Evolutionary conservation across 345 rosid species (phyloP).

Genomic region (Hibiscus mutabilis): DNA sequence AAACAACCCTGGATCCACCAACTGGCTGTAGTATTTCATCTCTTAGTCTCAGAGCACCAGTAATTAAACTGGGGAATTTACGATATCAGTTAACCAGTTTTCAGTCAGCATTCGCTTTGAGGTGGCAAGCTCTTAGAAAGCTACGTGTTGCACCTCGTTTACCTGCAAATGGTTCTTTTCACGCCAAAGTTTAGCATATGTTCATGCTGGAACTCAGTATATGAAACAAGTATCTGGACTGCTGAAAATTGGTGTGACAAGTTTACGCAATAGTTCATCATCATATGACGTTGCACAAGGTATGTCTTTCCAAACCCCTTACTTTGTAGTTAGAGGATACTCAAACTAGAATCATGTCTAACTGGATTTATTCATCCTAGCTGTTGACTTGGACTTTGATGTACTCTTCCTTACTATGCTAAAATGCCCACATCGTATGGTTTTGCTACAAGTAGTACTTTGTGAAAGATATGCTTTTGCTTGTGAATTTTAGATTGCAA

Average conservation of each 20-base stretch:
- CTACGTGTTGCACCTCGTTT: constrained; percentile 46
- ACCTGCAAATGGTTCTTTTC: constrained; percentile 70
- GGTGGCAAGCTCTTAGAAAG: constrained; percentile 71
- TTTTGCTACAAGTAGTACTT: not conserved
- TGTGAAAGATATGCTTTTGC: not conserved
- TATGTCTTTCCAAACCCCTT: constrained; percentile 20
- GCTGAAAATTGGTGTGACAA: constrained; percentile 81
- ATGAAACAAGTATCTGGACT: constrained; percentile 93
- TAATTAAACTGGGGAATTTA: constrained; percentile 48
- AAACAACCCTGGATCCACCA: constrained; percentile 65
- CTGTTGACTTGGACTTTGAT: not conserved
- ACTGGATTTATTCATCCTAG: not conserved
- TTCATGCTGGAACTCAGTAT: constrained; percentile 88
- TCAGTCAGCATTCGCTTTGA: constrained; percentile 47
- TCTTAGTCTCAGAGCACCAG: constrained; percentile 46
- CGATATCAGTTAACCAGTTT: constrained; percentile 55
- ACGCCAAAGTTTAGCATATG: constrained; percentile 85
- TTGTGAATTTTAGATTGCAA: not conserved
- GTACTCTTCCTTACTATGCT: not conserved
- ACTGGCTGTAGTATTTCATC: constrained; percentile 81
- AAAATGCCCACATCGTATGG: not conserved
- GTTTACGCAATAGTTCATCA: constrained; percentile 80
- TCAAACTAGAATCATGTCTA: not conserved
- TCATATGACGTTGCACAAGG: constrained; percentile 91
- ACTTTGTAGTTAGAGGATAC: not conserved